phyloP scores from a whole-genome alignment of 2,329 filamentous ascomycete species.

The Phoma herbarum region DNA sequence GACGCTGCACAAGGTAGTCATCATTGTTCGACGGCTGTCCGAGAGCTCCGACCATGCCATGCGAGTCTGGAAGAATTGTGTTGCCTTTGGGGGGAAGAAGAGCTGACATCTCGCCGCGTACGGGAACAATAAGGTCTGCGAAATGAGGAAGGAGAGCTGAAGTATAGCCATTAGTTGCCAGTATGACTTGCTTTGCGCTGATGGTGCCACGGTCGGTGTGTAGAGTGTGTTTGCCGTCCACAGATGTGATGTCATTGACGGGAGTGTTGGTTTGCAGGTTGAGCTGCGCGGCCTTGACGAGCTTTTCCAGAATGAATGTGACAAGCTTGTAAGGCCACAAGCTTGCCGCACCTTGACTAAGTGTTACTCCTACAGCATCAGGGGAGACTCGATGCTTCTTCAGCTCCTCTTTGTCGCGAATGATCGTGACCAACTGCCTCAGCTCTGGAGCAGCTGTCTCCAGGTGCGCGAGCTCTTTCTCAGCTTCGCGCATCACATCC shows the following conservation, averaged over 20 bases:
- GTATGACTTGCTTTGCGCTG: constrained; percentile 69
- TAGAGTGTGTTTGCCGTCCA: constrained; percentile 63
- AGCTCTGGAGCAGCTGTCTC: constrained; percentile 65
- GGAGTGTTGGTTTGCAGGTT: constrained; percentile 81
- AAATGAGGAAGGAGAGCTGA: constrained; percentile 76
- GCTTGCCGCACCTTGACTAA: constrained; percentile 71
- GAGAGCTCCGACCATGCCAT: constrained; percentile 68
- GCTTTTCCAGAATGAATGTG: constrained; percentile 70
- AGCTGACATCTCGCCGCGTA: constrained; percentile 76
- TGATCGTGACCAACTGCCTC: constrained; percentile 53
- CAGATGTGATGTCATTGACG: constrained; percentile 54
- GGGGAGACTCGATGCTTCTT: constrained; percentile 58
- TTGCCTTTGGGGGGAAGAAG: constrained; percentile 64
- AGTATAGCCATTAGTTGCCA: constrained; percentile 87
- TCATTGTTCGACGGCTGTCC: constrained; percentile 62
- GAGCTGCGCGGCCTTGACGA: constrained; percentile 62
- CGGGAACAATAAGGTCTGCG: constrained; percentile 76
- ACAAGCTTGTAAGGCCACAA: constrained; percentile 89
- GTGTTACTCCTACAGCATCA: constrained; percentile 68
- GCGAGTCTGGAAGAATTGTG: constrained; percentile 64
- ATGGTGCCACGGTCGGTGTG: constrained; percentile 75
- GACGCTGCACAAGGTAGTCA: constrained; percentile 78
- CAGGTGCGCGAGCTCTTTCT: constrained; percentile 62
- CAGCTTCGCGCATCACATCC: constrained; percentile 63
- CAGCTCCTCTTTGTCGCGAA: constrained; percentile 57